Conservation (phyloP, 192 early-diverging fungal genomes). For the Diversispora epigaea region DNA sequence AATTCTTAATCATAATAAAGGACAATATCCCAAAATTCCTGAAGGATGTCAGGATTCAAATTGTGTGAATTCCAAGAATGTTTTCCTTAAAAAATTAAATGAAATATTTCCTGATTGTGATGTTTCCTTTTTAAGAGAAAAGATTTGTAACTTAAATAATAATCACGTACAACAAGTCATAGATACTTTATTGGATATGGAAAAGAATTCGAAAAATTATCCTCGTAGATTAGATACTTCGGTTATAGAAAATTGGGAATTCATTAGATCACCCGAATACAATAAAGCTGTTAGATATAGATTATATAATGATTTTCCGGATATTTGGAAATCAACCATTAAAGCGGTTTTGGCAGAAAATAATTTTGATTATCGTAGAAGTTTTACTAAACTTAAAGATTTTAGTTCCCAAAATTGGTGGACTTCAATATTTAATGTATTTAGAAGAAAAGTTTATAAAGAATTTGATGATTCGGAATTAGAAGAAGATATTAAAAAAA, state of each 20-base stretch:
- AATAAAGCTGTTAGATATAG: constrained; percentile 25
- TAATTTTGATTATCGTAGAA: constrained; percentile 41
- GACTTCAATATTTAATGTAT: constrained; percentile 37
- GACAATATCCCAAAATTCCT: constrained; percentile 38
- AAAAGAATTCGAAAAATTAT: constrained; percentile 13
- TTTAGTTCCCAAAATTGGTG: constrained; percentile 37
- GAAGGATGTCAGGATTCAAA: background rate
- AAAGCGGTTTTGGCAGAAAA: constrained; percentile 49
- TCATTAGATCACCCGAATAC: constrained; percentile 26
- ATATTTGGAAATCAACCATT: constrained; percentile 50
- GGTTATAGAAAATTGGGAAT: constrained; percentile 12
- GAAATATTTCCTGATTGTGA: constrained; percentile 46
- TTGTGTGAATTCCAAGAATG: constrained; percentile 15
- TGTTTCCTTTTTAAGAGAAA: constrained; percentile 35
- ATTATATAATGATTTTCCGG: constrained; percentile 32
- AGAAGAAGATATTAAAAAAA: constrained; percentile 30
- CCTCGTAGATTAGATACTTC: background rate
- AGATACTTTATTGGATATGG: constrained; percentile 20
- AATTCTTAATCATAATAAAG: constrained; percentile 26
- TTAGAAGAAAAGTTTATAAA: constrained; percentile 34
- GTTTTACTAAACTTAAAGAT: constrained; percentile 33
- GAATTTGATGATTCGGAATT: constrained; percentile 27
- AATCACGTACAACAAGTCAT: constrained; percentile 35
- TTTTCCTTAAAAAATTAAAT: constrained; percentile 32
- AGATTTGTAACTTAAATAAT: constrained; percentile 25